Evolutionary conservation across 257 asterid species (phyloP).

Genomic region (Solanum pinnatisectum): DNA sequence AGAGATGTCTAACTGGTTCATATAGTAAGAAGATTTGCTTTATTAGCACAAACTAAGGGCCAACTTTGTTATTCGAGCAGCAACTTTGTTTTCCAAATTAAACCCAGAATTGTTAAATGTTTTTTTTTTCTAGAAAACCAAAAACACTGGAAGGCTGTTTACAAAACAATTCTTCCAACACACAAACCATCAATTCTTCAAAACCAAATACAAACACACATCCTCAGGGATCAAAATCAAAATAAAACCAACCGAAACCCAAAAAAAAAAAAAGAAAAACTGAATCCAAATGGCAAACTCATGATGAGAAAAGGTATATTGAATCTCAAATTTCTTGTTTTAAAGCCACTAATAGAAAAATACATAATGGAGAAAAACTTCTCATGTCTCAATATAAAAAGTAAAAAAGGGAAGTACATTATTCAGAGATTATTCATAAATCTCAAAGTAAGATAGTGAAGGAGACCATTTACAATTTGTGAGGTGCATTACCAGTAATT

Average conservation of each 20-base stretch:
- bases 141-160: neutral
- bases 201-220: neutral
- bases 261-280: neutral
- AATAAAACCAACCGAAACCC: neutral
- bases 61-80: neutral
- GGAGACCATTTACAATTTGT: neutral
- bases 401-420: neutral
- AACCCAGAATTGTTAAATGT: neutral
- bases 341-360: neutral
- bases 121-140: neutral
- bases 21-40: neutral
- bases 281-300: neutral
- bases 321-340: neutral
- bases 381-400: neutral
- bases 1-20: neutral
- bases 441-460: neutral
- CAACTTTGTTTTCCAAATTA: neutral
- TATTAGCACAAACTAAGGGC: neutral
- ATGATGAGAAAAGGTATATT: neutral
- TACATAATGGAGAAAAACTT: neutral
- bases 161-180: neutral
- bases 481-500: neutral
- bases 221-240: neutral
- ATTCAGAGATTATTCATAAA: neutral
- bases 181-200: neutral